Base-by-base conservation (phyloP, 2,329 filamentous ascomycete species). In the Dactylonectria estremocensis region DNA sequence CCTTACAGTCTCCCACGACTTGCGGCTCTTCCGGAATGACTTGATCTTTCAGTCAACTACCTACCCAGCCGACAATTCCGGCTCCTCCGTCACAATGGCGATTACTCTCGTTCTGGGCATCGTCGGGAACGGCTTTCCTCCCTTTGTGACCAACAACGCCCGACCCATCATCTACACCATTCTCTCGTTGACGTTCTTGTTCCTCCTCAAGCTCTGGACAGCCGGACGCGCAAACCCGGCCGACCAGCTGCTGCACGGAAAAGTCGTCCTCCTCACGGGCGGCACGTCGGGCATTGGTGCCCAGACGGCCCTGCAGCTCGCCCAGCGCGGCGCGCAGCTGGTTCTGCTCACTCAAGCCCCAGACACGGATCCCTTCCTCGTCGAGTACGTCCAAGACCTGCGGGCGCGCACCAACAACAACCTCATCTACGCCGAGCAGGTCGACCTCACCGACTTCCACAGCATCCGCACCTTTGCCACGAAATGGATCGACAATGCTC, bases 401-500 rank as follows among this genome's bases (percentile, higher is more conserved):
- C 92, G 97, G 62, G 85, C 87, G 31, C 85, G 87, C 61, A 94
- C 94, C 8, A 87, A 89, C 35, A 98, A 98, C 82, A 87, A 95
- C 66, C 87, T 99, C 77, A 94, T 99, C 74, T 98, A 97, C 76
- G 95, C 96, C 67, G 96, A 99, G 81, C 93, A 97, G 82, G 94
- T 97, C 74, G 95, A 99, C 78, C 89, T 99, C 31, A 84, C 92
- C 13, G 95, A 92, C 16, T 85, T 99, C n/a, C 90, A 97, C 80
- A 97, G 93, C 80, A 92, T 99, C 74, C 93, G 96, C 45, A 88
- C 91, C 69, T 99, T 99, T 79, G 96, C 96, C 13, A 99, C 96
- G 0, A 95, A 94, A 84, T 99, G 97, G 95, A 94, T 99, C 72
- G 95, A 99, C 80, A 98, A 98, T 80, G 89, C 93, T 22, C 95